These are phyloP conservation scores for Diversispora eburnea DNA, from an alignment of 192 early-diverging fungal species.

Conservation along the genomic window DNA sequence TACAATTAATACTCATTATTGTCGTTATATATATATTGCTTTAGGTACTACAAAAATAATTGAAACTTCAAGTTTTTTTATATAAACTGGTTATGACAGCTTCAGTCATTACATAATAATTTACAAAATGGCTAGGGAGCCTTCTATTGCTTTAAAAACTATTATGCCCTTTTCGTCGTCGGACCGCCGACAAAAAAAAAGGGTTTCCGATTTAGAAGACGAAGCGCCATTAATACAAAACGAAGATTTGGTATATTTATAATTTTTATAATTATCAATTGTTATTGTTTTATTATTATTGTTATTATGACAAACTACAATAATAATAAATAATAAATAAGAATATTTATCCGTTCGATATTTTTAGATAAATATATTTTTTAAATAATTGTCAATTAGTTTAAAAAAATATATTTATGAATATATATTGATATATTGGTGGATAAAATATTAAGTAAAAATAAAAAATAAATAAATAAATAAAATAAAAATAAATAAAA, in stretches of 20 bases:
- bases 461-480: too few relatives aligned
- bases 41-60: background rate
- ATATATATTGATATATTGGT: too few relatives aligned
- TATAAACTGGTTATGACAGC: background rate
- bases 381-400: too few relatives aligned
- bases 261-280: background rate
- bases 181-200: slow-evolving; percentile 17
- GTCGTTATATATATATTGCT: too few relatives aligned
- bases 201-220: slow-evolving; percentile 21
- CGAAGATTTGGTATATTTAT: slow-evolving; percentile 16
- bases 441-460: too few relatives aligned
- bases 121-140: slow-evolving; percentile 17
- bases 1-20: too few relatives aligned
- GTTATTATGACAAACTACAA: background rate
- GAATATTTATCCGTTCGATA: too few relatives aligned
- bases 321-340: background rate
- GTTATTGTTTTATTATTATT: background rate
- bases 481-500: too few relatives aligned
- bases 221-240: slow-evolving; percentile 24
- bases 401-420: too few relatives aligned
- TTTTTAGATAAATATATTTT: too few relatives aligned
- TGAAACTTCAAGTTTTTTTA: background rate
- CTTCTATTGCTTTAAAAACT: slow-evolving; percentile 26
- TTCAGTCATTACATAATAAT: background rate
- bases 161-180: slow-evolving; percentile 23